Evolutionary conservation across 2,329 filamentous ascomycete species (phyloP).

Genomic region (Fusarium sp.): DNA sequence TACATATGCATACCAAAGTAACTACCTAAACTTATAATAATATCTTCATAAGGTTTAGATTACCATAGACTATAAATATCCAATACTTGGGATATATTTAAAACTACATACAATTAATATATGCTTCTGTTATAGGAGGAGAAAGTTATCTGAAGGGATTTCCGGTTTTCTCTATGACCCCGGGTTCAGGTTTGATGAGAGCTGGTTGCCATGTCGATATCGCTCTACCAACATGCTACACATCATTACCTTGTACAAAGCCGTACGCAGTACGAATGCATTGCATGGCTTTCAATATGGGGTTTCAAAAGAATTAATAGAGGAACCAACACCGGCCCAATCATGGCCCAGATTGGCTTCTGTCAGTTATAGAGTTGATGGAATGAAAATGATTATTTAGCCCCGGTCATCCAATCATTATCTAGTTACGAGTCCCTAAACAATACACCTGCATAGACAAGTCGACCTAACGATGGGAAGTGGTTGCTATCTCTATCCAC

Average conservation of each 20-base stretch:
- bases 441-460: neutral
- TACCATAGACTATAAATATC: too few relatives aligned
- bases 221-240: neutral
- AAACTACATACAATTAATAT: too few relatives aligned
- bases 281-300: neutral
- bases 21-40: too few relatives aligned
- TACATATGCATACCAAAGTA: too few relatives aligned
- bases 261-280: neutral
- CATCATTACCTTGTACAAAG: neutral
- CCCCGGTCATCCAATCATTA: neutral
- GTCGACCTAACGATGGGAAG: neutral
- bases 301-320: neutral
- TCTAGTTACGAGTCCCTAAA: neutral
- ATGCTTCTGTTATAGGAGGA: too few relatives aligned
- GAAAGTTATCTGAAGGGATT: too few relatives aligned
- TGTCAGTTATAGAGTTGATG: conserved; percentile 1
- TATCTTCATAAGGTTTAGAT: too few relatives aligned
- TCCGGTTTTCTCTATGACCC: too few relatives aligned
- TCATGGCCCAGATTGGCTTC: neutral
- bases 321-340: neutral
- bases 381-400: neutral
- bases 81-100: too few relatives aligned
- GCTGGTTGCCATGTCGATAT: neutral
- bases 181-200: too few relatives aligned
- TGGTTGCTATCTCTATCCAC: neutral